Percentiles rank a stretch among this genome's conserved stretches.
Conservation (phyloP, 1,284 basidiomycete genomes). For the Vanrija sp. region DNA sequence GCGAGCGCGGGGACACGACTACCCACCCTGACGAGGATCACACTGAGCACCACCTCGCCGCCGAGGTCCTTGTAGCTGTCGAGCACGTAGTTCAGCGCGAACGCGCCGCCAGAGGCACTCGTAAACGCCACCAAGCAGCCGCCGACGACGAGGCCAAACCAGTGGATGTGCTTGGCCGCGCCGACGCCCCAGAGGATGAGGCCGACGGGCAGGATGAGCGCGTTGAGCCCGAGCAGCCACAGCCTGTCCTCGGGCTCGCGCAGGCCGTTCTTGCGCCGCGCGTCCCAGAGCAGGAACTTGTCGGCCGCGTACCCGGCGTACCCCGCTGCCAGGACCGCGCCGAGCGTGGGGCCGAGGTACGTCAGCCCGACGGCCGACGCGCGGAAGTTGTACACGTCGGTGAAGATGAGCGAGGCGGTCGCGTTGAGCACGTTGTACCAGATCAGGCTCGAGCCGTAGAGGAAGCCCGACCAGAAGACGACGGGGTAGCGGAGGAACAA, state of each 20-base stretch:
- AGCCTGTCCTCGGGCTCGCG: constrained; percentile 35
- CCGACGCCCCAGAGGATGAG: constrained; percentile 33
- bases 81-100: constrained; percentile 27
- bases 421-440: constrained; percentile 30
- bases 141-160: constrained; percentile 24
- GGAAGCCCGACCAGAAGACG: constrained; percentile 20
- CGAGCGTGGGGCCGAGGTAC: constrained; percentile 26
- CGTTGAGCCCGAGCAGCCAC: constrained; percentile 17
- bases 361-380: constrained; percentile 22
- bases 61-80: constrained; percentile 29
- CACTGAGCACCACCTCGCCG: constrained; percentile 23
- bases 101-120: constrained; percentile 18
- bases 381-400: constrained; percentile 13
- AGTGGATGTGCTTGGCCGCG: constrained; percentile 20
- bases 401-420: constrained; percentile 16
- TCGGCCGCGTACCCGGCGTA: constrained; percentile 21
- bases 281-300: constrained; percentile 14
- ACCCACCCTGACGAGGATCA: constrained; percentile 22
- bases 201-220: constrained; percentile 21
- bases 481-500: constrained; percentile 19
- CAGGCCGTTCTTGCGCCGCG: constrained; percentile 11
- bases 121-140: constrained; percentile 20
- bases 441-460: constrained; percentile 21
- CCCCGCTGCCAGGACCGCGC: constrained; percentile 13
- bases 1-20: not conserved